These are phyloP conservation scores for Exophiala sp. DNA, from an alignment of 2,329 filamentous ascomycete species.

Conservation along the genomic window DNA sequence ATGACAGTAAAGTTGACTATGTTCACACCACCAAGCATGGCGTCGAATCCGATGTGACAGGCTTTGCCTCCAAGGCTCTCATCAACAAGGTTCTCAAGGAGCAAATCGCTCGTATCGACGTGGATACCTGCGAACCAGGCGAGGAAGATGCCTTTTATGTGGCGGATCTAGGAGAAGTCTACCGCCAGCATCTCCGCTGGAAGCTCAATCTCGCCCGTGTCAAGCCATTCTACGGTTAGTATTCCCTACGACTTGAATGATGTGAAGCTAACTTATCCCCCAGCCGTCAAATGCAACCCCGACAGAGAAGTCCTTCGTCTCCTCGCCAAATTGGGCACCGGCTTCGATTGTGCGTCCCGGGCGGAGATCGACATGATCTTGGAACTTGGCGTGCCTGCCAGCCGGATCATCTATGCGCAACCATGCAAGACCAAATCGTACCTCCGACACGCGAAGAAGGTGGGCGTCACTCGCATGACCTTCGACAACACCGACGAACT, in stretches of 20 bases:
- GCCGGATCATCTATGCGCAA: conserved; percentile 97
- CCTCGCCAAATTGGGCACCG: conserved; percentile 81
- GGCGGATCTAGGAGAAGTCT: conserved; percentile 95
- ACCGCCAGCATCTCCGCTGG: conserved; percentile 97
- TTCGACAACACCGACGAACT: conserved; percentile 98
- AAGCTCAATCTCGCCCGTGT: conserved; percentile 89
- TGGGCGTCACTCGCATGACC: conserved; percentile 95
- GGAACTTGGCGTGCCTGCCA: conserved; percentile 74
- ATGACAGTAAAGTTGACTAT: conserved; percentile 30
- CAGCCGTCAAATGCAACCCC: conserved; percentile 98
- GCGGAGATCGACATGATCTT: conserved; percentile 92
- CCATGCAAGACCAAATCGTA: conserved; percentile 99
- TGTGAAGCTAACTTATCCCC: conserved; percentile 11
- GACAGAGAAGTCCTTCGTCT: conserved; percentile 85
- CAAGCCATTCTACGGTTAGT: conserved; percentile 90
- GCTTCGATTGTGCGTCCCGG: conserved; percentile 98
- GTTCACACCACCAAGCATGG: conserved; percentile 43
- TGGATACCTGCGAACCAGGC: conserved; percentile 81
- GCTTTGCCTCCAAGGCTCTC: conserved; percentile 66
- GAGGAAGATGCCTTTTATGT: conserved; percentile 99
- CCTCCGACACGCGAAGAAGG: conserved; percentile 79
- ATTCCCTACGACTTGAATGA: not conserved
- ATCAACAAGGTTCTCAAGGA: conserved; percentile 83
- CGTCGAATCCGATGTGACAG: conserved; percentile 43
- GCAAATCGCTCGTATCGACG: conserved; percentile 78